These are phyloP conservation scores for Gymnopilus dilepis DNA, from an alignment of 768 basidiomycete genomes.

Conservation along the genomic window DNA sequence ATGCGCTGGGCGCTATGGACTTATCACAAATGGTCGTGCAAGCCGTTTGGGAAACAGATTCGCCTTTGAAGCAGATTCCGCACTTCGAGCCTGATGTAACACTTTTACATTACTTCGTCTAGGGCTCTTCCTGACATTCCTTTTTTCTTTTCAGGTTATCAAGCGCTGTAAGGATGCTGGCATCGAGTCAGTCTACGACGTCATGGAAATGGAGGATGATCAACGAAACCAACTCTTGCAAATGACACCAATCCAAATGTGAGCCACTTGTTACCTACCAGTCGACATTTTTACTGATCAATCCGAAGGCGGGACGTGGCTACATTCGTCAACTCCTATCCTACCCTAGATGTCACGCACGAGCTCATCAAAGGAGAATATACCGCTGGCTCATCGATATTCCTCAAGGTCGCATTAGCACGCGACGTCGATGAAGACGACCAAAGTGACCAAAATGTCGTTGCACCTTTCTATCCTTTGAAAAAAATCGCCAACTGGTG, in stretches of 20 bases:
- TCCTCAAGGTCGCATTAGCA: conserved; percentile 77
- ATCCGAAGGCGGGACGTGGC: conserved; percentile 86
- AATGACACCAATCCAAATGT: conserved; percentile 90
- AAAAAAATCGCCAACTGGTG: conserved; percentile 97
- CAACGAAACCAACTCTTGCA: conserved; percentile 80
- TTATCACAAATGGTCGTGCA: conserved; percentile 98
- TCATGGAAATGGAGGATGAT: conserved; percentile 98
- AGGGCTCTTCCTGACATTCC: not conserved
- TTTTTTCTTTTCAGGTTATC: conserved; percentile 59
- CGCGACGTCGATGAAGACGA: conserved; percentile 84
- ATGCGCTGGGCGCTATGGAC: conserved; percentile 96
- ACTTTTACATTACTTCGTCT: not conserved
- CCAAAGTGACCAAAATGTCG: conserved; percentile 76
- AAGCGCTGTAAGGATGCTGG: conserved; percentile 82
- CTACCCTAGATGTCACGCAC: conserved; percentile 90
- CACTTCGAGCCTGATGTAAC: conserved; percentile 91
- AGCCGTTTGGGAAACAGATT: conserved; percentile 97
- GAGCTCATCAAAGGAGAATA: conserved; percentile 89
- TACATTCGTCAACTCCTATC: conserved; percentile 94
- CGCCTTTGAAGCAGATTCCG: conserved; percentile 93
- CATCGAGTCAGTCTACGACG: conserved; percentile 91
- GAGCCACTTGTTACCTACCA: conserved; percentile 38
- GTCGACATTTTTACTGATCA: conserved; percentile 21
- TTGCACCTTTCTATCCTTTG: conserved; percentile 93
- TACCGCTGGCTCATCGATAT: conserved; percentile 84